Percentiles rank a stretch among this genome's conserved stretches.
These are phyloP conservation scores for Conringia planisiliqua DNA, from an alignment of 345 rosid genomes.

Conservation along the genomic window DNA sequence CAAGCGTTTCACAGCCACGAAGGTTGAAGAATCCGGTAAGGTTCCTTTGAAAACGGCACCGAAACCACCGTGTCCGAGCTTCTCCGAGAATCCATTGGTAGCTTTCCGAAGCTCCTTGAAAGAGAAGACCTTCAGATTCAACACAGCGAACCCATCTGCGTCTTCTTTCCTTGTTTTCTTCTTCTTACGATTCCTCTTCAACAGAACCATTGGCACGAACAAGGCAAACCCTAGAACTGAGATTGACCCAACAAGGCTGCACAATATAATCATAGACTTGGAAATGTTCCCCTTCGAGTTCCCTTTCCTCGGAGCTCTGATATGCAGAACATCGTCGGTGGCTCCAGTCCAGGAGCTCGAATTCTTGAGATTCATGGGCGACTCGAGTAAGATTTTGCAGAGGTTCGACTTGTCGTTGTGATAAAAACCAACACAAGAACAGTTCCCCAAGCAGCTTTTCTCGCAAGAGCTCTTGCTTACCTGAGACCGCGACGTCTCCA, in stretches of 20 bases:
- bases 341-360: conserved; percentile 34
- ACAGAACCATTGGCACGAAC: conserved; percentile 39
- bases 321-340: conserved; percentile 38
- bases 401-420: conserved; percentile 41
- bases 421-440: conserved; percentile 67
- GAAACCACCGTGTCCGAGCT: conserved; percentile 69
- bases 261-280: conserved; percentile 41
- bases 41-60: conserved; percentile 59
- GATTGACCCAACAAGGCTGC: conserved; percentile 49
- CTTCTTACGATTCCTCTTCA: conserved; percentile 40
- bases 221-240: conserved; percentile 37
- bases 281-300: conserved; percentile 37
- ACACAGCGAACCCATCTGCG: conserved; percentile 44
- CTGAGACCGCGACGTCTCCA: conserved; percentile 20
- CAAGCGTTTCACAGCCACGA: conserved; percentile 61
- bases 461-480: conserved; percentile 49
- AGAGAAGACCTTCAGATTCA: conserved; percentile 63
- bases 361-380: conserved; percentile 57
- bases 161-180: conserved; percentile 38
- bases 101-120: conserved; percentile 48
- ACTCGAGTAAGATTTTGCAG: conserved; percentile 53
- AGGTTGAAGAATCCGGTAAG: conserved; percentile 44
- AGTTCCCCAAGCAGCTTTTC: conserved; percentile 49
- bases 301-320: conserved; percentile 48
- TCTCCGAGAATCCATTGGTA: conserved; percentile 48